These are phyloP conservation scores for Kwoniella europaea DNA, from an alignment of 768 basidiomycete genomes.

Conservation along the genomic window DNA sequence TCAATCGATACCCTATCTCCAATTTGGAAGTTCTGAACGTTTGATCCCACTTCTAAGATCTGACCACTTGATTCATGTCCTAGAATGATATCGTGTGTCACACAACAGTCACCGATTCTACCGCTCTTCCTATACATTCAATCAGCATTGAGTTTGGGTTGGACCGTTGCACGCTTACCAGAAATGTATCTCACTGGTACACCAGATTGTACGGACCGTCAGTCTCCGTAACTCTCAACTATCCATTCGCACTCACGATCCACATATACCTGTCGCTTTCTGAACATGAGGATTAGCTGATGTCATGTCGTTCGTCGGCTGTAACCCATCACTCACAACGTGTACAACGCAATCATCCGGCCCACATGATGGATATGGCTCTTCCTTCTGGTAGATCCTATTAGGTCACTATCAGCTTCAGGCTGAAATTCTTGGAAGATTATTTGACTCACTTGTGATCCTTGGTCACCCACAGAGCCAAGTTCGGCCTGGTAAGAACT, in stretches of 20 bases:
- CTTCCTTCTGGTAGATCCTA: constrained; percentile 41
- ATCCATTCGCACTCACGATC: constrained; percentile 25
- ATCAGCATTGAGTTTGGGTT: too few relatives aligned
- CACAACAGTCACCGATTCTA: constrained; percentile 41
- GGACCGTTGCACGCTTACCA: constrained; percentile 10
- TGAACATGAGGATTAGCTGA: background rate
- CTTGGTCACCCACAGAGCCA: constrained; percentile 41
- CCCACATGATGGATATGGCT: constrained; percentile 35
- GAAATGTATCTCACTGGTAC: constrained; percentile 33
- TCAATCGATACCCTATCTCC: constrained; percentile 48
- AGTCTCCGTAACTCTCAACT: too few relatives aligned
- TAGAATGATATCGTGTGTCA: constrained; percentile 42
- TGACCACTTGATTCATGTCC: constrained; percentile 46
- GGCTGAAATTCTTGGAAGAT: background rate
- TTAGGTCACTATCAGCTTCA: background rate
- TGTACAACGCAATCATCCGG: constrained; percentile 40
- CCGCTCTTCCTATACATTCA: constrained; percentile 28
- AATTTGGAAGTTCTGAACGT: constrained; percentile 33
- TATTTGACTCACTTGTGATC: constrained; percentile 32
- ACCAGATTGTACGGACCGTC: too few relatives aligned
- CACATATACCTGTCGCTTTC: constrained; percentile 43
- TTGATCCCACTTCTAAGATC: constrained; percentile 34
- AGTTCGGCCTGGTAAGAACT: constrained; percentile 29
- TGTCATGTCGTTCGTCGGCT: background rate
- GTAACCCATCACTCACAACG: constrained; percentile 19